Percentiles rank a stretch among this genome's conserved stretches.
Evolutionary conservation across 179 eudicot species (phyloP).

Genomic region (Nepenthes alata): DNA sequence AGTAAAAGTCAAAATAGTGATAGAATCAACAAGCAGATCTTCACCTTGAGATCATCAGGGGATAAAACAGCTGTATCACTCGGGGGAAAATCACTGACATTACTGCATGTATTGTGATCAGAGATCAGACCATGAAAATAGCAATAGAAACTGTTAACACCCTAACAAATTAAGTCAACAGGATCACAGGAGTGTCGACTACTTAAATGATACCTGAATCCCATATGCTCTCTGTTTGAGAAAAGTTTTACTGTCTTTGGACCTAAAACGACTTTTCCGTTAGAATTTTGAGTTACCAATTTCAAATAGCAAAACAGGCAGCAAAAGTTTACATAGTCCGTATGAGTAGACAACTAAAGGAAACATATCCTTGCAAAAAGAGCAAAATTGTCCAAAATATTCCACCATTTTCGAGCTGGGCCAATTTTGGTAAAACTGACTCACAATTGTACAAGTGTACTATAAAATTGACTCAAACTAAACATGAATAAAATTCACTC

Average conservation of each 20-base stretch:
- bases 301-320: not conserved
- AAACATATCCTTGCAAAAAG: not conserved
- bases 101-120: conserved; percentile 33
- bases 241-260: conserved; percentile 85
- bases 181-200: not conserved
- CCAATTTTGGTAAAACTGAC: too few relatives aligned
- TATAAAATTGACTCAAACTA: too few relatives aligned
- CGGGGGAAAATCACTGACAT: conserved; percentile 86
- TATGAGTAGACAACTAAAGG: not conserved
- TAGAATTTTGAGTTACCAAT: not conserved
- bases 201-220: conserved; percentile 53
- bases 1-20: too few relatives aligned
- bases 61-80: conserved; percentile 64
- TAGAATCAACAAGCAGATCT: conserved; percentile 1
- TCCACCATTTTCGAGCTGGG: too few relatives aligned
- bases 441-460: too few relatives aligned
- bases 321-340: not conserved
- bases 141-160: not conserved
- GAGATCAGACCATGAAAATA: conserved; percentile 3
- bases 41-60: conserved; percentile 59
- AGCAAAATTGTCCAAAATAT: too few relatives aligned
- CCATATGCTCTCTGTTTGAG: conserved; percentile 91
- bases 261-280: conserved; percentile 36
- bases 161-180: not conserved
- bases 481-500: too few relatives aligned